Percentiles rank a stretch among this genome's conserved stretches.
These are phyloP conservation scores for Baorangia bicolor DNA, from an alignment of 768 basidiomycete species.

Conservation along the genomic window DNA sequence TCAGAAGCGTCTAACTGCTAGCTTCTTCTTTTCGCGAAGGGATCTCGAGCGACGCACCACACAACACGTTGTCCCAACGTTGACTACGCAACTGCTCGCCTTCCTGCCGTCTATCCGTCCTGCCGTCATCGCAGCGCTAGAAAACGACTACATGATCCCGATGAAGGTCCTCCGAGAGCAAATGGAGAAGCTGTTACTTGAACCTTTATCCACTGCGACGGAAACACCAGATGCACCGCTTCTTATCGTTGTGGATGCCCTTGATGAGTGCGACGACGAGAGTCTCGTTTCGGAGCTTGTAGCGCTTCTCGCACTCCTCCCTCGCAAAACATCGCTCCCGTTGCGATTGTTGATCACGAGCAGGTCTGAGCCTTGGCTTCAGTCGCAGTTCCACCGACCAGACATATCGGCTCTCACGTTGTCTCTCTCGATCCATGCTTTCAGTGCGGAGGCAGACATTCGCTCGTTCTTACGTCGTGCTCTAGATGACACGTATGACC, in stretches of 20 bases:
- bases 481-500: slow-evolving; percentile 16
- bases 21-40: slow-evolving; percentile 38
- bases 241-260: slow-evolving; percentile 24
- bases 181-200: slow-evolving; percentile 25
- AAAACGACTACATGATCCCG: slow-evolving; percentile 26
- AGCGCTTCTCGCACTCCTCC: slow-evolving; percentile 18
- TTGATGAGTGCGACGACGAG: slow-evolving; percentile 28
- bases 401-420: slow-evolving; percentile 12
- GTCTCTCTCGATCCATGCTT: slow-evolving; percentile 22
- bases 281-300: slow-evolving; percentile 28
- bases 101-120: slow-evolving; percentile 22
- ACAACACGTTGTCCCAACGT: slow-evolving; percentile 28
- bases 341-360: slow-evolving; percentile 29
- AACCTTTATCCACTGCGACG: slow-evolving; percentile 14
- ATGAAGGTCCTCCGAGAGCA: slow-evolving; percentile 31
- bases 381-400: slow-evolving; percentile 17
- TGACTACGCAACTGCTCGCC: slow-evolving; percentile 32
- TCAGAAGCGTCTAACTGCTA: slow-evolving; percentile 28
- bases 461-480: slow-evolving; percentile 20
- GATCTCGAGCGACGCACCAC: slow-evolving; percentile 24
- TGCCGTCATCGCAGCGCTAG: slow-evolving; percentile 22
- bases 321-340: slow-evolving; percentile 11
- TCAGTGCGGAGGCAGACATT: slow-evolving; percentile 25
- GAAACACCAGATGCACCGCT: slow-evolving; percentile 10
- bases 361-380: slow-evolving; percentile 21